Conservation (phyloP, 495 filamentous ascomycete genomes). For the Penicillium flavigenum region DNA sequence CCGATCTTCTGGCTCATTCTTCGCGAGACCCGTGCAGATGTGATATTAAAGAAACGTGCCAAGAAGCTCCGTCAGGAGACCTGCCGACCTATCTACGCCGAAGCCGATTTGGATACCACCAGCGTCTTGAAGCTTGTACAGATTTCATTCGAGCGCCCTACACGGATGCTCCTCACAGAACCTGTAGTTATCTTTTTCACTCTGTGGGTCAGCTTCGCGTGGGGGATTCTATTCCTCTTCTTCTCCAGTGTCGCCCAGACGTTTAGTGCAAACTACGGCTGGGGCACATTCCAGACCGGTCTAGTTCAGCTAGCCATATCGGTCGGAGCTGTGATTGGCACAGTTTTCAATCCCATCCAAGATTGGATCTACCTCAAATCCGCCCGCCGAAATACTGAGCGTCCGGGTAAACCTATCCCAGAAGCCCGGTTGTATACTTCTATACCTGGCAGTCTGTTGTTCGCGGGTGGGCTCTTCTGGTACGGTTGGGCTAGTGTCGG, state of each 20-base stretch:
- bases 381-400: conserved; percentile 27
- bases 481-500: conserved; percentile 40
- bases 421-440: conserved; percentile 43
- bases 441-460: conserved; percentile 42
- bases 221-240: conserved; percentile 53
- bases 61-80: conserved; percentile 63
- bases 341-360: conserved; percentile 42
- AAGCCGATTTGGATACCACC: conserved; percentile 30
- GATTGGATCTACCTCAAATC: conserved; percentile 42
- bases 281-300: conserved; percentile 36
- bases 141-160: conserved; percentile 45
- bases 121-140: conserved; percentile 30
- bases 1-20: conserved; percentile 48
- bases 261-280: conserved; percentile 38
- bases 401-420: conserved; percentile 35
- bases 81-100: conserved; percentile 45
- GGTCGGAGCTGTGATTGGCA: conserved; percentile 44
- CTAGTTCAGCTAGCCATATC: conserved; percentile 44
- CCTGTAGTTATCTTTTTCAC: conserved; percentile 54
- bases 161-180: conserved; percentile 53
- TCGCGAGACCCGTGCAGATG: conserved; percentile 42
- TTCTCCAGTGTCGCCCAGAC: conserved; percentile 44
- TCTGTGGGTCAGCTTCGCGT: conserved; percentile 52
- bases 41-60: conserved; percentile 61
- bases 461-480: conserved; percentile 44